Evolutionary conservation across 768 basidiomycete genomes (phyloP).

Genomic region (Suillus subluteus): DNA sequence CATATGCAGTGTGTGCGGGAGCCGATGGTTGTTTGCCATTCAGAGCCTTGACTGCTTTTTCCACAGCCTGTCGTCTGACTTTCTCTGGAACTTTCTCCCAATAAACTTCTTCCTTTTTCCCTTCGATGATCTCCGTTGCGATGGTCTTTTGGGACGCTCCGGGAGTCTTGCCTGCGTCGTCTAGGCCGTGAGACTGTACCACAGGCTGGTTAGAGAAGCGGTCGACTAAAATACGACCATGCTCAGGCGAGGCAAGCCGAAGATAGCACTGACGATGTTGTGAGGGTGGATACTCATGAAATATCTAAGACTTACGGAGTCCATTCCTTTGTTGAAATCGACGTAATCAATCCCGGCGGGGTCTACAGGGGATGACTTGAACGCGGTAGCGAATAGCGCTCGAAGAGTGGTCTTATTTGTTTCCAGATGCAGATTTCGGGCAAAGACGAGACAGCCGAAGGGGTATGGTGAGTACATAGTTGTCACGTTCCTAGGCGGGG

Average conservation of each 20-base stretch:
- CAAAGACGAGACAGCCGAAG: constrained; percentile 66
- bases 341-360: constrained; percentile 67
- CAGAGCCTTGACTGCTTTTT: constrained; percentile 37
- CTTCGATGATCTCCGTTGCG: constrained; percentile 57
- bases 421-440: constrained; percentile 68
- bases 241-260: constrained; percentile 58
- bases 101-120: constrained; percentile 70
- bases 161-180: constrained; percentile 46
- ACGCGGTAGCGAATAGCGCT: constrained; percentile 52
- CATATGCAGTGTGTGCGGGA: background rate
- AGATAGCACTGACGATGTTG: constrained; percentile 63
- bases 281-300: background rate
- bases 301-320: constrained; percentile 50
- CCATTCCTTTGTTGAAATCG: constrained; percentile 79
- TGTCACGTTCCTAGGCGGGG: constrained; percentile 13
- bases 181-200: constrained; percentile 56
- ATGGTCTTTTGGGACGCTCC: constrained; percentile 36
- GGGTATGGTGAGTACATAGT: constrained; percentile 52
- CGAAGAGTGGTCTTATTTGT: constrained; percentile 85
- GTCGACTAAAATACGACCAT: constrained; percentile 47
- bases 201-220: constrained; percentile 44
- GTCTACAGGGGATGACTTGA: constrained; percentile 23
- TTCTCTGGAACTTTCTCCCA: constrained; percentile 84
- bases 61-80: constrained; percentile 62
- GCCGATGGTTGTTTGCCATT: background rate